A percentile compares a stretch with the other conserved stretches of the same genome.
phyloP scores from a whole-genome alignment of 2,329 filamentous ascomycete genomes.

The Karstenula rhodostoma region DNA sequence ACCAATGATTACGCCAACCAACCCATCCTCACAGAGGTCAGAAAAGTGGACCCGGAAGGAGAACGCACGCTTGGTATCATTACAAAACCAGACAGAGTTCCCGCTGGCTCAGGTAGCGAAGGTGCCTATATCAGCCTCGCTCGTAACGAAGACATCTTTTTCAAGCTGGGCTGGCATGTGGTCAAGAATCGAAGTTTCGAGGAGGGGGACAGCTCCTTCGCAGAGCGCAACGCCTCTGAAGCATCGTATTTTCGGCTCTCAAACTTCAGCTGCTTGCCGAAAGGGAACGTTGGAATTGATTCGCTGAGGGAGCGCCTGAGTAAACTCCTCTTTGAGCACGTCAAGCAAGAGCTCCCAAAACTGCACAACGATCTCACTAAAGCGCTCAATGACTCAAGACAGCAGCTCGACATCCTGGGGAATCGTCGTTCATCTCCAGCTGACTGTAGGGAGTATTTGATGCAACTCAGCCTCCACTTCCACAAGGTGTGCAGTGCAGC shows the following conservation, averaged over 20 bases:
- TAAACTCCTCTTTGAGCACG: too few species aligned
- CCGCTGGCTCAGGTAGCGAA: conserved; percentile 34
- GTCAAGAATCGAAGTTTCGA: conserved; percentile 46
- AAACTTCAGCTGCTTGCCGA: too few species aligned
- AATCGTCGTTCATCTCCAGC: background rate
- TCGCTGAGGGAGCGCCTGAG: too few species aligned
- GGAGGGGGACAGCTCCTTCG: conserved; percentile 22
- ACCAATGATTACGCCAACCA: conserved; percentile 53
- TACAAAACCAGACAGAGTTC: conserved; percentile 53
- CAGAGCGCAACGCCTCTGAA: conserved; percentile 38
- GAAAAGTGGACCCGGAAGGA: conserved; percentile 8
- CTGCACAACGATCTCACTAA: background rate
- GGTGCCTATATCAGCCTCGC: conserved; percentile 36
- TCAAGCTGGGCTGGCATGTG: conserved; percentile 50
- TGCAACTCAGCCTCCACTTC: background rate
- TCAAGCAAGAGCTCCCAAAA: too few species aligned
- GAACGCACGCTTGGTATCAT: conserved; percentile 55
- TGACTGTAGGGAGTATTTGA: conserved; percentile 4
- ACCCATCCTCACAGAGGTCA: conserved; percentile 38
- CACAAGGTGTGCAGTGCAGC: too few species aligned
- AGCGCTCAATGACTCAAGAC: background rate
- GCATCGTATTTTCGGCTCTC: too few species aligned
- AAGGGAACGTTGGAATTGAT: too few species aligned
- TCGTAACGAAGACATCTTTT: conserved; percentile 40
- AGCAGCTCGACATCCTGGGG: conserved; percentile 3